These are phyloP conservation scores for Fusarium temperatum DNA, from an alignment of 2,329 filamentous ascomycete species.

Conservation along the genomic window DNA sequence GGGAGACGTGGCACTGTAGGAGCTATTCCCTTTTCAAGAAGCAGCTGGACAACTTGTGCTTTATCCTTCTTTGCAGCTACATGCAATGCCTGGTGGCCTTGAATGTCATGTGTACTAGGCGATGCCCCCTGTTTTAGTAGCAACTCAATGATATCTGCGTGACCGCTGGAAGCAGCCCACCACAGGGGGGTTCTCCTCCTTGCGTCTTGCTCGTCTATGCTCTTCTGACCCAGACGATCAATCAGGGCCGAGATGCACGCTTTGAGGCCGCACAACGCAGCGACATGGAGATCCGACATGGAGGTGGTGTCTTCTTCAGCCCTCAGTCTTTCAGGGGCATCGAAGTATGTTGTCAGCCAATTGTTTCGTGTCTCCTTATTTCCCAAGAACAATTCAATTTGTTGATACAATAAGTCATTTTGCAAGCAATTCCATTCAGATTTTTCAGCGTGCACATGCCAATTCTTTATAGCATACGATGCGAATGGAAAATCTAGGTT, in stretches of 20 bases:
- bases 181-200: neutral
- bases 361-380: neutral
- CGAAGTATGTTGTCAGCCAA: neutral
- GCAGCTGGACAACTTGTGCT: constrained; percentile 1
- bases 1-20: constrained; percentile 34
- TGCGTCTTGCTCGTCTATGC: neutral
- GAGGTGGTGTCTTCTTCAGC: neutral
- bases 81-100: constrained; percentile 46
- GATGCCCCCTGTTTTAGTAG: constrained; percentile 41
- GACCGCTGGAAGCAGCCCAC: constrained; percentile 40
- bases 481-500: constrained; percentile 22
- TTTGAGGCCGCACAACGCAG: constrained; percentile 17
- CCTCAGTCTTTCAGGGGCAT: too few relatives aligned
- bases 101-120: constrained; percentile 28
- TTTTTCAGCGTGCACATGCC: constrained; percentile 11
- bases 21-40: constrained; percentile 42
- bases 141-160: constrained; percentile 18
- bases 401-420: neutral
- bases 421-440: neutral
- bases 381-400: constrained; percentile 7
- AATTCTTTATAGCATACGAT: constrained; percentile 17
- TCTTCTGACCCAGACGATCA: neutral
- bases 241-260: neutral
- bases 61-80: constrained; percentile 40
- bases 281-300: constrained; percentile 18